phyloP scores from a whole-genome alignment of 2,329 filamentous ascomycete genomes.

The Huntiella decipiens region DNA sequence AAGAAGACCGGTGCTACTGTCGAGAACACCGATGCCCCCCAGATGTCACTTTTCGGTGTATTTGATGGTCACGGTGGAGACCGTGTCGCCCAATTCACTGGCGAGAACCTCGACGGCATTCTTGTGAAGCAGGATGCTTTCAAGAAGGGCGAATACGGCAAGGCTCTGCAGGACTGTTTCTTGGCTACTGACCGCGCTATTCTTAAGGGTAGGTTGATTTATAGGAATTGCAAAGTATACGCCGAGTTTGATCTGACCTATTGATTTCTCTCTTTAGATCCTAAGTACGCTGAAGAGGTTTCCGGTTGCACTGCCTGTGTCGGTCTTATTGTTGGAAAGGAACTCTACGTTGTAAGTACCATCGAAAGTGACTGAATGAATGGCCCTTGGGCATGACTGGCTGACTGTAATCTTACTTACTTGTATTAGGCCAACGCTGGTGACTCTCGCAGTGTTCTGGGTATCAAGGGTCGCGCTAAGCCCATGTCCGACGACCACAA shows the following conservation, averaged over 20 bases:
- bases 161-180: slow-evolving; percentile 93
- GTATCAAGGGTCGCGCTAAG: slow-evolving; percentile 93
- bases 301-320: slow-evolving; percentile 95
- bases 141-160: slow-evolving; percentile 76
- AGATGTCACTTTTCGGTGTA: slow-evolving; percentile 90
- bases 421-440: slow-evolving; percentile 69
- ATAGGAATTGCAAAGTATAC: neutral
- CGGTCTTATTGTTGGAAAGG: slow-evolving; percentile 69
- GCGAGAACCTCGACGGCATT: slow-evolving; percentile 85
- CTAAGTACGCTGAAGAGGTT: slow-evolving; percentile 91
- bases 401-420: neutral
- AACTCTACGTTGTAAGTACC: slow-evolving; percentile 81
- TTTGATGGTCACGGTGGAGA: slow-evolving; percentile 96
- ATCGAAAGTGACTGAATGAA: neutral
- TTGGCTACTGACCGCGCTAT: slow-evolving; percentile 91
- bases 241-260: neutral
- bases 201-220: slow-evolving; percentile 51
- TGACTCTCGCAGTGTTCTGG: slow-evolving; percentile 85
- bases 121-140: slow-evolving; percentile 89
- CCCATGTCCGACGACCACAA: slow-evolving; percentile 99
- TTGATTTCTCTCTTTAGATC: slow-evolving; percentile 38
- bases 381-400: neutral
- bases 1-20: slow-evolving; percentile 22
- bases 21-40: slow-evolving; percentile 43
- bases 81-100: slow-evolving; percentile 84